Evolutionary conservation across 2,329 filamentous ascomycete species (phyloP).

Genomic region (Pseudocercospora pini-densiflorae): DNA sequence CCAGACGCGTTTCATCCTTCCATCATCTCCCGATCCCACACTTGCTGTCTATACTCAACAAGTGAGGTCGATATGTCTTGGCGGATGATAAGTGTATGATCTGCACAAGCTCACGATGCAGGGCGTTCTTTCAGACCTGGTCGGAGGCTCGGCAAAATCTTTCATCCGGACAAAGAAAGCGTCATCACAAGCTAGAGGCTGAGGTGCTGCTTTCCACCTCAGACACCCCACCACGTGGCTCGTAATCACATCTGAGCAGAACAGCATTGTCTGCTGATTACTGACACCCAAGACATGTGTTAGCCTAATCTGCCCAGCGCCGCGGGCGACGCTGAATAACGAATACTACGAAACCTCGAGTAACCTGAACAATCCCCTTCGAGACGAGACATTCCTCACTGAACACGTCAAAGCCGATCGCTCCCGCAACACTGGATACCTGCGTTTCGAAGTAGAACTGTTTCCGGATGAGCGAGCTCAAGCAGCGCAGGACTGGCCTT

Average conservation of each 20-base stretch:
- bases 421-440: not conserved
- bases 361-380: not conserved
- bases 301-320: conserved; percentile 12
- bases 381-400: not conserved
- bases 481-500: conserved; percentile 30
- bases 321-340: conserved; percentile 21
- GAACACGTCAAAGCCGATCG: not conserved
- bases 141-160: not conserved
- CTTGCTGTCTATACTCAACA: not conserved
- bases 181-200: not conserved
- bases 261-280: conserved; percentile 1
- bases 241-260: not conserved
- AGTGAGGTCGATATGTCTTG: conserved; percentile 2
- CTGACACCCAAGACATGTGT: conserved; percentile 4
- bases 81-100: not conserved
- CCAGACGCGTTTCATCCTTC: conserved; percentile 37
- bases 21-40: conserved; percentile 26
- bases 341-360: not conserved
- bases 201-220: conserved; percentile 3
- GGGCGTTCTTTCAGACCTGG: not conserved
- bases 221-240: conserved; percentile 1
- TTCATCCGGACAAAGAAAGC: not conserved
- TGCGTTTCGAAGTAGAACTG: not conserved
- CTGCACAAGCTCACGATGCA: not conserved
- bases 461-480: conserved; percentile 28